Evolutionary conservation across 805 yeast species (phyloP).

Genomic region (Ogataea ramenticola): DNA sequence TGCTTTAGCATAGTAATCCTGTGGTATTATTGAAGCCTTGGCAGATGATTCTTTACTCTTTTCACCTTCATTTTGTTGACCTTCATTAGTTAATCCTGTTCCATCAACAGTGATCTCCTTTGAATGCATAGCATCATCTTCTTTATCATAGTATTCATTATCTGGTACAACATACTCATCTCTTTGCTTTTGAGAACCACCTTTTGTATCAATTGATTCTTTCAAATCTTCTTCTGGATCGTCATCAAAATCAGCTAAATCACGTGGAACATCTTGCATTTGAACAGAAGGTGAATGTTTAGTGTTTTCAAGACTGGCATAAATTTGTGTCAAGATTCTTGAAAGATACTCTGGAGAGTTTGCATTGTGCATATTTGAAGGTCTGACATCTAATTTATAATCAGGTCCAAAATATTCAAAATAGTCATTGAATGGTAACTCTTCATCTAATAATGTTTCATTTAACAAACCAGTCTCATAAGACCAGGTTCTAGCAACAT

Average conservation of each 20-base stretch:
- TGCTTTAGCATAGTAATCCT: constrained; percentile 17
- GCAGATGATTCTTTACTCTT: no score
- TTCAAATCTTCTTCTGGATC: constrained; percentile 72
- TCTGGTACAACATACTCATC: constrained; percentile 66
- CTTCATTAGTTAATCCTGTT: constrained; percentile 3
- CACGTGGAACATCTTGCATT: constrained; percentile 81
- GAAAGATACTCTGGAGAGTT: constrained; percentile 89
- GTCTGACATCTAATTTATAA: constrained; percentile 88
- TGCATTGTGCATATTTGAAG: constrained; percentile 94
- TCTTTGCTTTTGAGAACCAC: constrained; percentile 82
- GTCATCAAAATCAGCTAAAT: constrained; percentile 80
- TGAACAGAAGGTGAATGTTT: constrained; percentile 97
- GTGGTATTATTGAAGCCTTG: not conserved
- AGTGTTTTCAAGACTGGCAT: constrained; percentile 78
- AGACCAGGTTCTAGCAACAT: constrained; percentile 94
- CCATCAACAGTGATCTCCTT: constrained; percentile 16
- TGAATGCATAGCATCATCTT: constrained; percentile 33
- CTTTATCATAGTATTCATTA: constrained; percentile 72
- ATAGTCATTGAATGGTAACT: constrained; percentile 88
- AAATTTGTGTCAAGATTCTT: constrained; percentile 70
- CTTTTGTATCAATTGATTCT: constrained; percentile 79
- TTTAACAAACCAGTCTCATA: constrained; percentile 87
- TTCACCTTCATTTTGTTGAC: not conserved
- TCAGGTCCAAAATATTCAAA: constrained; percentile 98
- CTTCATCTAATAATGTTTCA: constrained; percentile 67